These are phyloP conservation scores for Fusarium sublunatum DNA, from an alignment of 2,329 filamentous ascomycete species.

Conservation along the genomic window DNA sequence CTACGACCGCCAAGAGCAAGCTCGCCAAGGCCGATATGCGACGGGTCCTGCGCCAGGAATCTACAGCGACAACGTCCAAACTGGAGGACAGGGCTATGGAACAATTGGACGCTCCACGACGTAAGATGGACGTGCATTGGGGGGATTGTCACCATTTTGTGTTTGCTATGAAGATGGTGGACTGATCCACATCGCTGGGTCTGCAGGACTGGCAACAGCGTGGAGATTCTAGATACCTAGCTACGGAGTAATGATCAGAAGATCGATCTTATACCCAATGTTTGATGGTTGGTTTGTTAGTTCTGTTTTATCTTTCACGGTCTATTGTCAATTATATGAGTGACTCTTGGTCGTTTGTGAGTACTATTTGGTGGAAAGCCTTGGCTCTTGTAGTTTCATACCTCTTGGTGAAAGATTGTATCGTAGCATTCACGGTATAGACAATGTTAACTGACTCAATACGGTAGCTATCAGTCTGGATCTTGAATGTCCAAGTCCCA, in stretches of 20 bases:
- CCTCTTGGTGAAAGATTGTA: too few relatives aligned
- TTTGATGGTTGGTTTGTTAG: not conserved
- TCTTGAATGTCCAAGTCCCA: too few relatives aligned
- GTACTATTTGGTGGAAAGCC: too few relatives aligned
- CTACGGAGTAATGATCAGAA: not conserved
- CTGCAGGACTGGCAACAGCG: not conserved
- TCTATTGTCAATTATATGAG: too few relatives aligned
- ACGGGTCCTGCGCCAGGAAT: slow-evolving; percentile 72
- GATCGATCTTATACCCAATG: not conserved
- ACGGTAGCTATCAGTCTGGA: too few relatives aligned
- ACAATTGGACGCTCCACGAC: slow-evolving; percentile 55
- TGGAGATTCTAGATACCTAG: not conserved
- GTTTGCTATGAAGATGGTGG: not conserved
- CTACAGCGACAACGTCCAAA: slow-evolving; percentile 79
- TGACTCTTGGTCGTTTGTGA: too few relatives aligned
- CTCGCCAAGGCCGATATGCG: slow-evolving; percentile 65
- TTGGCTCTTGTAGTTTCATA: too few relatives aligned
- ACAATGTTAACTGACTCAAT: too few relatives aligned
- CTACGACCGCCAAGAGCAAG: slow-evolving; percentile 76
- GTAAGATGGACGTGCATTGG: slow-evolving; percentile 9
- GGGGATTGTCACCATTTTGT: not conserved
- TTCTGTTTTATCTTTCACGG: not conserved
- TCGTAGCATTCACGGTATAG: too few relatives aligned
- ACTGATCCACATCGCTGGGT: not conserved
- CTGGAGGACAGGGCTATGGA: slow-evolving; percentile 74